Evolutionary conservation across 2,329 filamentous ascomycete genomes (phyloP).

Genomic region (Achaetomium macrosporum): DNA sequence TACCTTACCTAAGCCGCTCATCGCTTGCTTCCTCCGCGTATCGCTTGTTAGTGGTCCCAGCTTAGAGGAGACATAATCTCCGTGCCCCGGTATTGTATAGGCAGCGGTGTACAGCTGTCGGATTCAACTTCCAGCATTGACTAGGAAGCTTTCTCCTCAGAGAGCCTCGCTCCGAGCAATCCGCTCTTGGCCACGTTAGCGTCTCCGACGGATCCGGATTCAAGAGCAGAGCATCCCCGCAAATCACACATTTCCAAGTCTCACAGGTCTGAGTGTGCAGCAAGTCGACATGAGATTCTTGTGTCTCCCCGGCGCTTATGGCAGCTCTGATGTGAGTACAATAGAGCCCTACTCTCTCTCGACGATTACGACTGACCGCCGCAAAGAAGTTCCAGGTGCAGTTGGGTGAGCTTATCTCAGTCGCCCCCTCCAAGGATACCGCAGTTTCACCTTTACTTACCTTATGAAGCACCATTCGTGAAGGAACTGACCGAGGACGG

Average conservation of each 20-base stretch:
- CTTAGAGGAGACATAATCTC: too few relatives aligned
- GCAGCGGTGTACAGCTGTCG: too few relatives aligned
- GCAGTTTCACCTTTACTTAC: not conserved
- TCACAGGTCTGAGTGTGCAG: not conserved
- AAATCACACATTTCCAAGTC: not conserved
- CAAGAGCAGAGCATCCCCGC: not conserved
- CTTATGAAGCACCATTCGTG: constrained; percentile 37
- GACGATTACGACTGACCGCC: constrained; percentile 3
- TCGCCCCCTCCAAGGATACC: not conserved
- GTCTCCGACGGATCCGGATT: not conserved
- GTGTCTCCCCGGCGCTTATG: constrained; percentile 53
- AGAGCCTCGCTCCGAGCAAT: not conserved
- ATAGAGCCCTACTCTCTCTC: not conserved
- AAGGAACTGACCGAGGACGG: constrained; percentile 42
- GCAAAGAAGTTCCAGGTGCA: constrained; percentile 51
- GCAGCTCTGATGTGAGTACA: constrained; percentile 46
- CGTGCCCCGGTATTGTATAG: too few relatives aligned
- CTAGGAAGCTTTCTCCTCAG: too few relatives aligned
- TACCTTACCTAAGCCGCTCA: too few relatives aligned
- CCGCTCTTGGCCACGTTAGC: not conserved
- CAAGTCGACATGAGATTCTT: constrained; percentile 45
- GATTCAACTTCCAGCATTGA: too few relatives aligned
- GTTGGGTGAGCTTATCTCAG: constrained; percentile 33
- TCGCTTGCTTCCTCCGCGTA: too few relatives aligned
- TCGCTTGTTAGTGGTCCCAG: too few relatives aligned